Conservation (phyloP, 2,329 filamentous ascomycete species). For the Knufia petricola region DNA sequence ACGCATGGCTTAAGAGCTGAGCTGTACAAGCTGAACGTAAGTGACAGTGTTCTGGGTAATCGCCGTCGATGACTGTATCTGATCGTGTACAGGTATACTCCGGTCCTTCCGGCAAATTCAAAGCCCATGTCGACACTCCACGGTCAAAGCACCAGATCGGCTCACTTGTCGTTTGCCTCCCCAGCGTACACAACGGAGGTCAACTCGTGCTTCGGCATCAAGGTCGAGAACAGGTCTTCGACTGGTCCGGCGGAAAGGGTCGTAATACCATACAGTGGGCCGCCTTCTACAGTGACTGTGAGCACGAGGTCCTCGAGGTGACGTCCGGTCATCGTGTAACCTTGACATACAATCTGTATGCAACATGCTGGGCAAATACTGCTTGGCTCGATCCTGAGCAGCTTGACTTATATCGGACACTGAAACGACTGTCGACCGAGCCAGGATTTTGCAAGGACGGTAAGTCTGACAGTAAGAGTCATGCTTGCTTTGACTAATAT, state of each 20-base stretch:
- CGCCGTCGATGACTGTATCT: slow-evolving; percentile 24
- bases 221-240: slow-evolving; percentile 22
- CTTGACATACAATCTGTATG: slow-evolving; percentile 51
- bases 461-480: slow-evolving; percentile 14
- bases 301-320: slow-evolving; percentile 36
- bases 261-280: slow-evolving; percentile 28
- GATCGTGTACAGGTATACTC: slow-evolving; percentile 36
- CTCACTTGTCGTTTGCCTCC: slow-evolving; percentile 46
- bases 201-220: slow-evolving; percentile 28
- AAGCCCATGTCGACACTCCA: slow-evolving; percentile 46
- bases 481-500: too few species aligned
- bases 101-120: slow-evolving; percentile 42
- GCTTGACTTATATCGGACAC: slow-evolving; percentile 29
- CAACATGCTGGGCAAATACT: slow-evolving; percentile 23
- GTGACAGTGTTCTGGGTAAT: too few species aligned
- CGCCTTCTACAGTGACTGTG: slow-evolving; percentile 31
- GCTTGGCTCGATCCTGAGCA: slow-evolving; percentile 29
- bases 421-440: slow-evolving; percentile 27
- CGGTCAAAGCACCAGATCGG: slow-evolving; percentile 42
- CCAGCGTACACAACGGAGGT: slow-evolving; percentile 28
- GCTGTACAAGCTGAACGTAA: slow-evolving; percentile 48
- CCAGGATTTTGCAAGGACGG: slow-evolving; percentile 31
- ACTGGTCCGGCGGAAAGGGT: slow-evolving; percentile 21
- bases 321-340: slow-evolving; percentile 45
- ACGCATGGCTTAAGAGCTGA: slow-evolving; percentile 39